Evolutionary conservation across 2,329 filamentous ascomycete genomes (phyloP).

Genomic region (Cladosporium sp.): DNA sequence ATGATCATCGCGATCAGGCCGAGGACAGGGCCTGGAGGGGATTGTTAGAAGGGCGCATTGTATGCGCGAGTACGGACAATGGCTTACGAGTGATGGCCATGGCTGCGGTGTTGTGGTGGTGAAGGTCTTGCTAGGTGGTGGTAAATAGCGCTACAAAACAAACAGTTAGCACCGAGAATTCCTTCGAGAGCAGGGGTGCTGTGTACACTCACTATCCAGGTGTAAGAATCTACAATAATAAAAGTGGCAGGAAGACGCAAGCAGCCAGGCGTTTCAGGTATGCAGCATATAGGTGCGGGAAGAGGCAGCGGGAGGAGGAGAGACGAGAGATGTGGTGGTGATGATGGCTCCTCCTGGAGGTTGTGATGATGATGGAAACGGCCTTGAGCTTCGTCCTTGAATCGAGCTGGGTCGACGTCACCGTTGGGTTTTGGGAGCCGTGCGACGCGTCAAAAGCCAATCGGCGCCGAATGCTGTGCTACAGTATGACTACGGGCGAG

Average conservation of each 20-base stretch:
- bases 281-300: slow-evolving; percentile 13
- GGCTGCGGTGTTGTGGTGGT: slow-evolving; percentile 10
- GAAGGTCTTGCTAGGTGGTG: neutral
- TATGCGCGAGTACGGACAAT: neutral
- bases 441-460: neutral
- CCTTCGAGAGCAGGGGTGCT: neutral
- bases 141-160: slow-evolving; percentile 10
- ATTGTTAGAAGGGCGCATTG: slow-evolving; percentile 2
- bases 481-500: neutral
- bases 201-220: neutral
- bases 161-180: slow-evolving; percentile 7
- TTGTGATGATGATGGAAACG: neutral
- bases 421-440: neutral
- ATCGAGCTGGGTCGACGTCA: neutral
- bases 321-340: neutral
- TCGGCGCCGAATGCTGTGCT: neutral
- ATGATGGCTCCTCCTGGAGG: neutral
- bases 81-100: slow-evolving; percentile 17
- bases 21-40: slow-evolving; percentile 55
- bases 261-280: slow-evolving; percentile 19
- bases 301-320: slow-evolving; percentile 11
- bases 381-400: neutral
- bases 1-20: slow-evolving; percentile 62
- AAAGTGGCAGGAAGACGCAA: neutral
- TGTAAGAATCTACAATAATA: neutral